phyloP scores from a whole-genome alignment of 305 asterid genomes.

The Petunia hybrid region DNA sequence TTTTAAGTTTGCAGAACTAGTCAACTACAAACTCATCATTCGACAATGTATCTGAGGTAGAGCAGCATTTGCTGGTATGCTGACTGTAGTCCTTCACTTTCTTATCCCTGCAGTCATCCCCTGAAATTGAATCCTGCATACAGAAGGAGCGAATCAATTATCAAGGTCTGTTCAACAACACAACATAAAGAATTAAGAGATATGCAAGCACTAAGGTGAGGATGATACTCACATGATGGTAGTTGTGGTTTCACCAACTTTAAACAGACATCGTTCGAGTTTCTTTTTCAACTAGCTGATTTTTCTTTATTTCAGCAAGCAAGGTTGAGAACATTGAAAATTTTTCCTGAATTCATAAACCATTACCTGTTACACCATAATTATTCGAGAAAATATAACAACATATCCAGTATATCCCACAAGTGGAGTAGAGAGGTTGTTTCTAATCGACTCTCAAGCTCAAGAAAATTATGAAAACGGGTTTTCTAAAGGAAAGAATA shows the following conservation, averaged over 20 bases:
- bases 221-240: constrained; percentile 49
- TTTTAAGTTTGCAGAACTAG: too few species aligned
- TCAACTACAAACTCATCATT: constrained; percentile 57
- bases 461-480: too few species aligned
- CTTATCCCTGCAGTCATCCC: constrained; percentile 21
- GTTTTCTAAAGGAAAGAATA: too few species aligned
- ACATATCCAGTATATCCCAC: too few species aligned
- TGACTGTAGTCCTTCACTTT: constrained; percentile 13
- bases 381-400: background rate
- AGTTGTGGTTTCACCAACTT: constrained; percentile 24
- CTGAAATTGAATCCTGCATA: background rate
- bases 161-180: background rate
- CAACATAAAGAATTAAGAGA: background rate
- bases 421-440: too few species aligned
- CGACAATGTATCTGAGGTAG: constrained; percentile 47
- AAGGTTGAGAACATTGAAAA: constrained; percentile 50
- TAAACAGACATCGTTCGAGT: constrained; percentile 50
- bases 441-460: too few species aligned
- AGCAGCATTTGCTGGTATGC: constrained; percentile 36
- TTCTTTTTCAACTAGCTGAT: constrained; percentile 26
- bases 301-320: constrained; percentile 43
- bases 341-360: constrained; percentile 54
- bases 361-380: background rate
- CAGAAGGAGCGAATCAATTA: background rate
- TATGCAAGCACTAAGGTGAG: background rate